Evolutionary conservation across 192 early-diverging fungal genomes (phyloP), one percentile per base, ranked within the genome.

Genomic region (Ramicandelaber brevisporus): DNA sequence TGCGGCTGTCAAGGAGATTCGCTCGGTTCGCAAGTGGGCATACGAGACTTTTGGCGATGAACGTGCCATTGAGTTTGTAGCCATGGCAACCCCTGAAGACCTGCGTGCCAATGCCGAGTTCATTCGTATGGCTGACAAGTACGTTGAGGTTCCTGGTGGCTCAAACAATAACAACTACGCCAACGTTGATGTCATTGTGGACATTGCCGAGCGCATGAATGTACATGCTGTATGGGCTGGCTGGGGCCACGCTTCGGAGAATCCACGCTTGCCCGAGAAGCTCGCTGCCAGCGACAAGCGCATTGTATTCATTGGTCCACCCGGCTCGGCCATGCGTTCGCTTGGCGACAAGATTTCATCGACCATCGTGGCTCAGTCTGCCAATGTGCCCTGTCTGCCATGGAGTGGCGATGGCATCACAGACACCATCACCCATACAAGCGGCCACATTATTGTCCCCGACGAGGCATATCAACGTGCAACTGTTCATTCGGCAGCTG

Each of bases 261-360:
- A 98, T 48, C 92, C 92, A 26, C 55, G 78, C 33, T 62, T 98
- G 33, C 84, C 85, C 35, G 92, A 98, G 51, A 69, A 73, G 39
- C 73, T 97, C 10, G 58, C 73, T 25, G 65, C 63, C 33, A 66
- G 73, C 31, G 71, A 70, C 40, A 55, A 70, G 40, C 76, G 71
- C 38, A 68, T 81, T 37, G 70, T 90, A 27, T 98, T 98, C 40
- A 90, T 98, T 36, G 92, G 92, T 35, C 92, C 92, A 16, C 88
- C 92, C 2, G 69, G 83, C 4, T 78, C 73, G 7, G 84, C 92
- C 20, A 98, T 98, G 92, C 73, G 92, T 26, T 75, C 86, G n/a
- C 57, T 98, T 19, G 92, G 92, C 36, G 92, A 98, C 57, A 98
- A 98, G 52, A 98, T 98, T 43, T 89, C 92, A 9, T 98, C 92